Base-by-base conservation (phyloP, 306 rosid genomes). In the Vigna nakashimae region DNA sequence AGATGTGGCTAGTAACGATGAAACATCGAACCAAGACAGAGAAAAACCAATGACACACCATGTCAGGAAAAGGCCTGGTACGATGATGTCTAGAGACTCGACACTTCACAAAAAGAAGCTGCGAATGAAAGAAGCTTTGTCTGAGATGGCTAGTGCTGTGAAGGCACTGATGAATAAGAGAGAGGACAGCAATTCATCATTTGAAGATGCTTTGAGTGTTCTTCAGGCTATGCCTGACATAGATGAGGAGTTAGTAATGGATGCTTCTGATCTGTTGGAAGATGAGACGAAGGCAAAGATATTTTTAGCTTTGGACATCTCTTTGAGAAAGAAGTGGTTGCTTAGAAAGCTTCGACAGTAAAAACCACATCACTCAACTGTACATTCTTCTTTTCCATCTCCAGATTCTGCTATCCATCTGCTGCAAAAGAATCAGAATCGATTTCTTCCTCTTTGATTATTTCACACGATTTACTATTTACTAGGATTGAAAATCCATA, bases 221-320 rank as follows among this genome's bases (percentile, higher is more conserved):
- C 91, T 91, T 69, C 97, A 87, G 76, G 90, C 89, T 40, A 65
- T 90, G 72, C 90, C 92, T 0, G 92, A 87, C 69, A 80, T 91
- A 45, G 94, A 90, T 63, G 92, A 91, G 11, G 94, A 89, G 76
- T 86, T 91, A 2, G 79, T 85, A 75, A 85, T 91, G 78, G 94
- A 90, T 81, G 94, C 97, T 10, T 89, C 92, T 71, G 97, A 91
- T 70, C 82, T 90, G 43, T 82, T 91, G 58, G 92, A 91, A 77
- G 92, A 91, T 63, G 97, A 88, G 76, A 88, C 56, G 72, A 91
- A 86, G 66, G 90, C 91, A 0, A 88, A 87, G 82, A 88, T 88
- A 18, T 87, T 92, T 82, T 67, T 90, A 89, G 93, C 93, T 2
- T 79, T 88, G 82, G 85, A 90, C 69, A 63, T 43, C 40, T 50